phyloP scores from a whole-genome alignment of 352 stramenopile species.

The Globisporangium mamillatum region DNA sequence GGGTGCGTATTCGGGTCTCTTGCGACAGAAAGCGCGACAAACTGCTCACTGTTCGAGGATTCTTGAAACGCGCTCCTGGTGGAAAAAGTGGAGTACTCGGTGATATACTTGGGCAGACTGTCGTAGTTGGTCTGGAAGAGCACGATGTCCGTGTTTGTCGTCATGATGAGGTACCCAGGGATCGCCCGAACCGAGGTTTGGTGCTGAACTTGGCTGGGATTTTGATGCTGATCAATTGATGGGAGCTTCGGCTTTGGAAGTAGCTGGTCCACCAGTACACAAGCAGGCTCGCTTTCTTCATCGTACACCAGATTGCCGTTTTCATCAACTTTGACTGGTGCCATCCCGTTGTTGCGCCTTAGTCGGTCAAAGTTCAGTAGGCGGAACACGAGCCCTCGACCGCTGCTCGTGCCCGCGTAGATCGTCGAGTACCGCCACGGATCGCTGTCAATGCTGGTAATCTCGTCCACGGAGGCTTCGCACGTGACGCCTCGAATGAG shows the following conservation, averaged over 20 bases:
- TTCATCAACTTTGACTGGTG: neutral
- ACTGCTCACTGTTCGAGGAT: neutral
- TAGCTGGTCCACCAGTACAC: constrained; percentile 12
- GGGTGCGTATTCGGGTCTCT: constrained; percentile 20
- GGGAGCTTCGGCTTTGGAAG: neutral
- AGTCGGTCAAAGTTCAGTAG: constrained; percentile 23
- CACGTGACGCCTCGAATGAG: constrained; percentile 21
- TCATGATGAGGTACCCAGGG: constrained; percentile 27
- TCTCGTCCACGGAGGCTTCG: constrained; percentile 23
- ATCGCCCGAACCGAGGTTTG: constrained; percentile 12
- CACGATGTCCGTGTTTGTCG: constrained; percentile 18
- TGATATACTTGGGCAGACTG: constrained; percentile 19
- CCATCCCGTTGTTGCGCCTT: constrained; percentile 6
- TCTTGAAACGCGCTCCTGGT: neutral
- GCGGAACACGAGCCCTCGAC: constrained; percentile 27
- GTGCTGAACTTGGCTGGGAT: constrained; percentile 4
- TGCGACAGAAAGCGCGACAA: constrained; percentile 2
- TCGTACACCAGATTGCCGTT: neutral
- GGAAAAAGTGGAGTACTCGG: constrained; percentile 15
- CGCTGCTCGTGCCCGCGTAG: constrained; percentile 29
- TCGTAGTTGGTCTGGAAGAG: constrained; percentile 23
- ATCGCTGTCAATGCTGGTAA: constrained; percentile 33
- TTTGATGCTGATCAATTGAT: neutral
- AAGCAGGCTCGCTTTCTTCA: constrained; percentile 4
- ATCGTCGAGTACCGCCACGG: constrained; percentile 27